Percentiles rank a stretch among this genome's conserved stretches.
phyloP scores from a whole-genome alignment of 139 green algal species.

The Pseudopediastrum boryanum region DNA sequence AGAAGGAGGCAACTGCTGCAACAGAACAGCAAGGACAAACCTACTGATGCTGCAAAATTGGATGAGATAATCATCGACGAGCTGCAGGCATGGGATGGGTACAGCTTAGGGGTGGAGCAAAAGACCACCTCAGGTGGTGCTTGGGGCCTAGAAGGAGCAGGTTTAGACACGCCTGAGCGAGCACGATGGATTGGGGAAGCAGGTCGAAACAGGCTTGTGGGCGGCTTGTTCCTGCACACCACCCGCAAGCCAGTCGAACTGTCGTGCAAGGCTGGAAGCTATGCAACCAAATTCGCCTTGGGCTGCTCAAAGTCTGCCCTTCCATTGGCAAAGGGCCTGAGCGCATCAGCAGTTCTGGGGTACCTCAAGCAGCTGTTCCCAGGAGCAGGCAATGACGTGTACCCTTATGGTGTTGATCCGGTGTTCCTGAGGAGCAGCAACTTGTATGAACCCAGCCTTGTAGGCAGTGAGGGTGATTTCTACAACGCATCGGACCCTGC shows the following conservation, averaged over 20 bases:
- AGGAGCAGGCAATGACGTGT: constrained; percentile 1
- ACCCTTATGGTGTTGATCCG: constrained; percentile 50
- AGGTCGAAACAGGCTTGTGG: constrained; percentile 43
- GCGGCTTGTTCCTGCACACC: constrained; percentile 50
- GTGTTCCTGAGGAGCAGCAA: constrained; percentile 42
- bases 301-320: constrained; percentile 41
- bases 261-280: background rate
- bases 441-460: constrained; percentile 40
- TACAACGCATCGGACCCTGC: constrained; percentile 41
- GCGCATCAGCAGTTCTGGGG: background rate
- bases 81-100: too few species aligned
- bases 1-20: too few species aligned
- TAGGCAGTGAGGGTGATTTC: constrained; percentile 20
- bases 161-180: background rate
- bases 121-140: too few species aligned
- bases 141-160: too few species aligned
- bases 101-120: too few species aligned
- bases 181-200: constrained; percentile 16
- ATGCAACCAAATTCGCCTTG: constrained; percentile 15
- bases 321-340: background rate
- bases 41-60: too few species aligned
- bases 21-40: too few species aligned
- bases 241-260: constrained; percentile 30
- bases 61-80: too few species aligned
- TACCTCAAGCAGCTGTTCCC: constrained; percentile 36